Conservation (phyloP, 1,284 basidiomycete genomes). For the Tylopilus orsonianus region DNA sequence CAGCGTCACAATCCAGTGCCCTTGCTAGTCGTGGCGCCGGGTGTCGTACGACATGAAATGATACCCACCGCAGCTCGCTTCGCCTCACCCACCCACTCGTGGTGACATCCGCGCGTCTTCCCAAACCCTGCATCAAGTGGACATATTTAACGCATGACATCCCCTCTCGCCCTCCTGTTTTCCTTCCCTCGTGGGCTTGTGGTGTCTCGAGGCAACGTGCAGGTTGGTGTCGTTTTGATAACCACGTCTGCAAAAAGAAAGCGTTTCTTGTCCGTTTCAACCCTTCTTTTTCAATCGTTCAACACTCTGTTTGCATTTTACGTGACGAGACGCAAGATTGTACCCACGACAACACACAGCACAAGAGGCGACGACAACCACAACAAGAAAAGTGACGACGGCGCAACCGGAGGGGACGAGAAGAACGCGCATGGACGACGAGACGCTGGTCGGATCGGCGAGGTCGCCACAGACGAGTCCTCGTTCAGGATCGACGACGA, state of each 20-base stretch:
- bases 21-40: constrained; percentile 7
- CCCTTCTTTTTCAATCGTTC: background rate
- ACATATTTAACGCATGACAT: constrained; percentile 18
- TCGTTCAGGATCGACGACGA: constrained; percentile 17
- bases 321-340: background rate
- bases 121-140: constrained; percentile 13
- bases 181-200: constrained; percentile 19
- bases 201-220: constrained; percentile 2
- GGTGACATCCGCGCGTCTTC: constrained; percentile 9
- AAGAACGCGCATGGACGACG: constrained; percentile 24
- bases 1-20: constrained; percentile 18
- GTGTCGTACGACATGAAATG: background rate
- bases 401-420: background rate
- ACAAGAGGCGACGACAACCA: constrained; percentile 6
- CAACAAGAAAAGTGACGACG: background rate
- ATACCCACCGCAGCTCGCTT: constrained; percentile 22
- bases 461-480: constrained; percentile 24
- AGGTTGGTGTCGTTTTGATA: constrained; percentile 9
- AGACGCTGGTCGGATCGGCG: constrained; percentile 25
- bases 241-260: background rate
- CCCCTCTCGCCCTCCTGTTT: background rate
- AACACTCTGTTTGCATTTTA: background rate
- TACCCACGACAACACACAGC: background rate
- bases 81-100: constrained; percentile 13
- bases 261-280: background rate